Conservation (phyloP, 768 basidiomycete species). For the Russula sp. region DNA sequence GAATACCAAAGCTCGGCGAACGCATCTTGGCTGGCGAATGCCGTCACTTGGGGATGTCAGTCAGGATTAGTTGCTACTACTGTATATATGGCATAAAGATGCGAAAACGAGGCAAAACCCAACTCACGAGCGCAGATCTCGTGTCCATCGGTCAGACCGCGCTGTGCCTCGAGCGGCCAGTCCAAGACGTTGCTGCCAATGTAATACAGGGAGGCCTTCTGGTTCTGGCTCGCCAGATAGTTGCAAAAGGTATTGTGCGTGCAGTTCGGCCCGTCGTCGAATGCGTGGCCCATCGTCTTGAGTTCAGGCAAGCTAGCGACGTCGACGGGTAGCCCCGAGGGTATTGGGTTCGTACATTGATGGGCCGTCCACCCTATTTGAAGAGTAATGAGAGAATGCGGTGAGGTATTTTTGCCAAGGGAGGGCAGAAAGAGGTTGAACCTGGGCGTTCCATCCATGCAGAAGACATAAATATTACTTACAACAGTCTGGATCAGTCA, state of each 20-base stretch:
- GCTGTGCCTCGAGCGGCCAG: constrained; percentile 49
- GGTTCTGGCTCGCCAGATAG: constrained; percentile 42
- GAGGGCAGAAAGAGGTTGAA: not conserved
- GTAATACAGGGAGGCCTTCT: constrained; percentile 59
- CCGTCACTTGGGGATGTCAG: too few relatives aligned
- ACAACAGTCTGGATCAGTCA: too few relatives aligned
- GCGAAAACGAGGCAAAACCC: not conserved
- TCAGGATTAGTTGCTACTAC: too few relatives aligned
- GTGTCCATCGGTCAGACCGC: constrained; percentile 48
- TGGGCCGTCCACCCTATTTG: constrained; percentile 38
- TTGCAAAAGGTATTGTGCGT: constrained; percentile 58
- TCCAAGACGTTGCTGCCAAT: too few relatives aligned
- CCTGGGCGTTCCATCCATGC: not conserved
- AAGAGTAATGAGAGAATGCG: not conserved
- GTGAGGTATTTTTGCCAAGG: not conserved
- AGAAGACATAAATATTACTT: not conserved
- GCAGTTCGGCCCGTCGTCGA: too few relatives aligned
- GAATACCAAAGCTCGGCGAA: too few relatives aligned
- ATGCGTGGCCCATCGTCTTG: constrained; percentile 55
- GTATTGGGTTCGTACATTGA: too few relatives aligned
- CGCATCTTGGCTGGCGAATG: too few relatives aligned
- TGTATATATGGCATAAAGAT: too few relatives aligned
- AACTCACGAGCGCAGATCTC: constrained; percentile 51
- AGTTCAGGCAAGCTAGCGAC: too few relatives aligned
- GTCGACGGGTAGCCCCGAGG: too few relatives aligned